A percentile compares a stretch with the other conserved stretches of the same genome.
Conservation (phyloP, 805 yeast genomes). For the Metschnikowia drakensbergensis region DNA sequence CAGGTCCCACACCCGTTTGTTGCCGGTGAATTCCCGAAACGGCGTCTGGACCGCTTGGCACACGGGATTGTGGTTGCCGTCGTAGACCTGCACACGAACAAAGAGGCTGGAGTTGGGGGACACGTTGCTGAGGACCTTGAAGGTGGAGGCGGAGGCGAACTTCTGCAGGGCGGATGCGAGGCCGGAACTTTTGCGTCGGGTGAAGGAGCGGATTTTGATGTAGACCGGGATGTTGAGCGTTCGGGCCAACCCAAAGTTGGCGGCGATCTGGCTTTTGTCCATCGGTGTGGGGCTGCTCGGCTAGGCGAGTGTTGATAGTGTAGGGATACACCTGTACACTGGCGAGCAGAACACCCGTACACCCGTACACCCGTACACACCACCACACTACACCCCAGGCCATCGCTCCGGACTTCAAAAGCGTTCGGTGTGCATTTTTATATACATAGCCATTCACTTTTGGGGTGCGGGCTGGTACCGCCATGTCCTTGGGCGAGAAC, state of each 20-base stretch:
- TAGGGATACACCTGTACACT: not conserved
- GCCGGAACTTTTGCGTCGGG: constrained; percentile 10
- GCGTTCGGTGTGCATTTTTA: no score
- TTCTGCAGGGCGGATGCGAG: constrained; percentile 27
- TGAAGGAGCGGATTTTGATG: constrained; percentile 31
- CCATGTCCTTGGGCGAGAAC: no score
- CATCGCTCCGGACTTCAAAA: not conserved
- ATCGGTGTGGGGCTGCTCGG: not conserved
- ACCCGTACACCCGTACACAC: not conserved
- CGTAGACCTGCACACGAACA: constrained; percentile 29
- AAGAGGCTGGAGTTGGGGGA: constrained; percentile 34
- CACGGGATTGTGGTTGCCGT: constrained; percentile 28
- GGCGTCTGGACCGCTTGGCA: constrained; percentile 34
- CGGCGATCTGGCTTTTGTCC: constrained; percentile 18
- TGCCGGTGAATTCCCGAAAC: constrained; percentile 30
- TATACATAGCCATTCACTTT: no score
- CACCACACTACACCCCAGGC: not conserved
- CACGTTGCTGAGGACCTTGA: constrained; percentile 31
- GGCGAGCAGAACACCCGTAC: not conserved
- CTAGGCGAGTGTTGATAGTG: no score
- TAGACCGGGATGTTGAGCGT: constrained; percentile 32
- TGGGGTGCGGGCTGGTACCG: no score
- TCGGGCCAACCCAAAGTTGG: constrained; percentile 39
- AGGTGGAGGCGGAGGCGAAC: constrained; percentile 33
- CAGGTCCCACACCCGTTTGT: constrained; percentile 58